Evolutionary conservation across 441 rosid species (phyloP).

Genomic region (Breynia disticha): DNA sequence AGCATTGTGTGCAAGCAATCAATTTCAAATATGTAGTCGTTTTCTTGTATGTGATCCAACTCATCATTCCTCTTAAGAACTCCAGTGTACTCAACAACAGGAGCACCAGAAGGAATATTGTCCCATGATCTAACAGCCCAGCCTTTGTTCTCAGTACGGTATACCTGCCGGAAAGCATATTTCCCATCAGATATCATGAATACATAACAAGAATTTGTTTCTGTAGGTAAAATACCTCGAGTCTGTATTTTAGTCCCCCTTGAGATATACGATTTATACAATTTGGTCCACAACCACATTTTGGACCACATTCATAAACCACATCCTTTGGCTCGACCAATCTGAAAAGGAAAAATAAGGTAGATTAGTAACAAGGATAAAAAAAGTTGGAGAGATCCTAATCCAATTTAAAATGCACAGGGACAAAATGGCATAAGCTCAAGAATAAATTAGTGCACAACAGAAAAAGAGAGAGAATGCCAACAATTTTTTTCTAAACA

Average conservation of each 20-base stretch:
- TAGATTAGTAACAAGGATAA: no score
- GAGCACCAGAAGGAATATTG: constrained; percentile 82
- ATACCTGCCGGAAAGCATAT: constrained; percentile 41
- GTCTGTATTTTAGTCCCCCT: constrained; percentile 46
- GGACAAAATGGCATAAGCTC: no score
- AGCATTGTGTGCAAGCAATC: constrained; percentile 91
- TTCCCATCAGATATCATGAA: neutral
- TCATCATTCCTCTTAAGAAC: constrained; percentile 62
- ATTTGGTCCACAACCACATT: constrained; percentile 69
- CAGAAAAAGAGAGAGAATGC: no score
- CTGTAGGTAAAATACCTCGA: constrained; percentile 44
- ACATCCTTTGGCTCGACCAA: constrained; percentile 73
- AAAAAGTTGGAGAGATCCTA: no score
- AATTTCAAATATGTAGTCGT: constrained; percentile 76
- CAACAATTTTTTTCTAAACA: no score
- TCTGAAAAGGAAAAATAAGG: constrained; percentile 25
- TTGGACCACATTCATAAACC: constrained; percentile 88
- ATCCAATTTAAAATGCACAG: no score
- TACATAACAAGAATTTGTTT: no score
- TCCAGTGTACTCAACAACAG: constrained; percentile 83
- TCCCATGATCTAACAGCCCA: constrained; percentile 99
- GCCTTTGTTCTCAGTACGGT: constrained; percentile 75
- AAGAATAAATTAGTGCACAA: no score
- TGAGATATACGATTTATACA: constrained; percentile 86
- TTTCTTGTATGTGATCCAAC: constrained; percentile 46